These are phyloP conservation scores for Fusarium sp. DNA, from an alignment of 2,329 filamentous ascomycete species.

Conservation along the genomic window DNA sequence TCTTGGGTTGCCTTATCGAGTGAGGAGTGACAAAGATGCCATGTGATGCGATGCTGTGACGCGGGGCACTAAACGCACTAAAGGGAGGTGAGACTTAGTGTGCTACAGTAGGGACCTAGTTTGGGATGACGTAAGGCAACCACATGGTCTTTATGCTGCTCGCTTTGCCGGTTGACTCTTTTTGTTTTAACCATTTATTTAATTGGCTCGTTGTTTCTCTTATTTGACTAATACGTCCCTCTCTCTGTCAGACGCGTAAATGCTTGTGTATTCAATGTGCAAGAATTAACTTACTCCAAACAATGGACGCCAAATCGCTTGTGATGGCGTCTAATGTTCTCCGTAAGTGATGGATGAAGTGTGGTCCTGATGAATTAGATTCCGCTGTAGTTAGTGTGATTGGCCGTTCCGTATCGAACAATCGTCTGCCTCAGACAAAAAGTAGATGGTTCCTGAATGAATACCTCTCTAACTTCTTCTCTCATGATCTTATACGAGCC, in stretches of 20 bases:
- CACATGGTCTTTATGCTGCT: conserved; percentile 12
- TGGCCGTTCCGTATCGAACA: not conserved
- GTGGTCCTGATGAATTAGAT: too few species aligned
- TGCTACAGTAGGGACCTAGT: not conserved
- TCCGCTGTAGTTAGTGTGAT: not conserved
- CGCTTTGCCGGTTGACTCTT: not conserved
- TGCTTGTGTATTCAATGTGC: not conserved
- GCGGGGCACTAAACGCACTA: conserved; percentile 17
- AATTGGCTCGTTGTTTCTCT: not conserved
- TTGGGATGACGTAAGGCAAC: conserved; percentile 34
- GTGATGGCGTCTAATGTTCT: not conserved
- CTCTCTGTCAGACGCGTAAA: not conserved
- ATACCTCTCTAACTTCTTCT: not conserved
- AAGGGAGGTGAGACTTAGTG: not conserved
- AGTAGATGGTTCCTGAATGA: not conserved
- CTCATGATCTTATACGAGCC: conserved; percentile 1
- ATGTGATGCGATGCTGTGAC: conserved; percentile 37
- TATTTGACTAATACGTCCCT: not conserved
- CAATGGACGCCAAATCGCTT: not conserved
- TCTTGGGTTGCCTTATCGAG: conserved; percentile 1
- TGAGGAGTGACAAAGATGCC: conserved; percentile 32
- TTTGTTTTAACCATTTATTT: not conserved
- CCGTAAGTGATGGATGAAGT: not conserved
- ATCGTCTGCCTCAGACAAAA: too few species aligned
- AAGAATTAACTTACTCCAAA: not conserved